Percentiles rank a stretch among this genome's conserved stretches.
Conservation (phyloP, 768 basidiomycete genomes). For the Pleurotus djamor region DNA sequence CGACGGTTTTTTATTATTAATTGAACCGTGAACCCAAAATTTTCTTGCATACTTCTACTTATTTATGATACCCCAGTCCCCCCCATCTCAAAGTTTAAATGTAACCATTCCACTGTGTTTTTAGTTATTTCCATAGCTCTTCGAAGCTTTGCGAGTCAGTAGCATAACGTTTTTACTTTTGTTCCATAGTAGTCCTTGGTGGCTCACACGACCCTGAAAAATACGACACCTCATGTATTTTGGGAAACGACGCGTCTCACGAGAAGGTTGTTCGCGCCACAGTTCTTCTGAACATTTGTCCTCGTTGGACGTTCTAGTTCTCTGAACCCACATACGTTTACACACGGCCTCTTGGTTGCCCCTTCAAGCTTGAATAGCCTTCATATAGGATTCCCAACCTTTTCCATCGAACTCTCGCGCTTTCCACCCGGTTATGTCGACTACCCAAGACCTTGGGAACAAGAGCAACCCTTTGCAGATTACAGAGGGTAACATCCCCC, state of each 20-base stretch:
- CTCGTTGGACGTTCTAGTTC: too few relatives aligned
- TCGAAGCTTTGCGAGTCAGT: background rate
- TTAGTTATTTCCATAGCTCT: background rate
- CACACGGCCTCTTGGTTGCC: background rate
- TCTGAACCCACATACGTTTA: background rate
- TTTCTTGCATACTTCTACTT: background rate
- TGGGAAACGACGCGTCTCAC: background rate
- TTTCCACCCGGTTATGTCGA: background rate
- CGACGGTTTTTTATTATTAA: slow-evolving; percentile 1
- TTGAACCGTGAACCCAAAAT: slow-evolving; percentile 6
- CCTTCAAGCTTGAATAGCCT: slow-evolving; percentile 1
- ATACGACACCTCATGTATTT: too few relatives aligned
- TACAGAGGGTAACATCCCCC: slow-evolving; percentile 1
- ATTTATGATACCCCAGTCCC: slow-evolving; percentile 5
- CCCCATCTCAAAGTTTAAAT: slow-evolving; percentile 4
- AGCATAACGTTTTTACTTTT: background rate
- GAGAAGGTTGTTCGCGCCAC: too few relatives aligned
- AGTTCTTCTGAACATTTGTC: too few relatives aligned
- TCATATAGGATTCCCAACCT: background rate
- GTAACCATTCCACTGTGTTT: slow-evolving; percentile 7
- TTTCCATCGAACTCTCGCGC: background rate
- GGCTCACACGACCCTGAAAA: too few relatives aligned
- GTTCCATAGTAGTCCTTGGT: too few relatives aligned
- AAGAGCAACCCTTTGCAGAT: slow-evolving; percentile 7
- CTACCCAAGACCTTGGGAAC: slow-evolving; percentile 1